phyloP scores from a whole-genome alignment of 495 filamentous ascomycete species.

The Penicillium samsonianum region DNA sequence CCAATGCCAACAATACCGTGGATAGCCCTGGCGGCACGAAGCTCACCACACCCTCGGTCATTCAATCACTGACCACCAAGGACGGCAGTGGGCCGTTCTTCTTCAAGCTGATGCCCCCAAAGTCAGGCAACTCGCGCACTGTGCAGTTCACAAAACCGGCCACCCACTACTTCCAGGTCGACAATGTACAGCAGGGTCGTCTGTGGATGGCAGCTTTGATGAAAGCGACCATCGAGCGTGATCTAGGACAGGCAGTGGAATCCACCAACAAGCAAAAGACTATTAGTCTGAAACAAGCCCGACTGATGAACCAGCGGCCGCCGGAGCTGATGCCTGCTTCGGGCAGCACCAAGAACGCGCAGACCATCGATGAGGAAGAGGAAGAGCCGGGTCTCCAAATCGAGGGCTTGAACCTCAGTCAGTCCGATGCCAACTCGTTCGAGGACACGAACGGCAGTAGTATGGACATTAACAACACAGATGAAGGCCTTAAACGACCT shows the following conservation, averaged over 20 bases:
- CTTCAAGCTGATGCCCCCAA: slow-evolving; percentile 95
- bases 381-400: slow-evolving; percentile 37
- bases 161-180: slow-evolving; percentile 96
- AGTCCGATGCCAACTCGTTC: slow-evolving; percentile 20
- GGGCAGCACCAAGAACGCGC: slow-evolving; percentile 15
- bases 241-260: slow-evolving; percentile 72
- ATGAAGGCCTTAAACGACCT: slow-evolving; percentile 1
- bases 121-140: slow-evolving; percentile 80
- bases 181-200: slow-evolving; percentile 81
- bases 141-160: slow-evolving; percentile 97
- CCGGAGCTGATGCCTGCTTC: slow-evolving; percentile 73
- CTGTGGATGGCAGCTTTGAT: slow-evolving; percentile 98
- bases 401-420: slow-evolving; percentile 34
- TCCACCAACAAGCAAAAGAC: slow-evolving; percentile 96
- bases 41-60: slow-evolving; percentile 15
- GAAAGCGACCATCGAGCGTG: slow-evolving; percentile 98
- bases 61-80: slow-evolving; percentile 24
- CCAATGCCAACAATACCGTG: slow-evolving; percentile 57
- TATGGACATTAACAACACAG: slow-evolving; percentile 16
- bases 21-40: slow-evolving; percentile 36
- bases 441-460: slow-evolving; percentile 23
- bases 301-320: slow-evolving; percentile 78
- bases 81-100: slow-evolving; percentile 74
- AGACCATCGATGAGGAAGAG: slow-evolving; percentile 28
- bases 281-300: slow-evolving; percentile 82